A percentile compares a stretch with the other conserved stretches of the same genome.
Evolutionary conservation across 2,329 filamentous ascomycete genomes (phyloP).

Genomic region (Hypocrella siamensis): DNA sequence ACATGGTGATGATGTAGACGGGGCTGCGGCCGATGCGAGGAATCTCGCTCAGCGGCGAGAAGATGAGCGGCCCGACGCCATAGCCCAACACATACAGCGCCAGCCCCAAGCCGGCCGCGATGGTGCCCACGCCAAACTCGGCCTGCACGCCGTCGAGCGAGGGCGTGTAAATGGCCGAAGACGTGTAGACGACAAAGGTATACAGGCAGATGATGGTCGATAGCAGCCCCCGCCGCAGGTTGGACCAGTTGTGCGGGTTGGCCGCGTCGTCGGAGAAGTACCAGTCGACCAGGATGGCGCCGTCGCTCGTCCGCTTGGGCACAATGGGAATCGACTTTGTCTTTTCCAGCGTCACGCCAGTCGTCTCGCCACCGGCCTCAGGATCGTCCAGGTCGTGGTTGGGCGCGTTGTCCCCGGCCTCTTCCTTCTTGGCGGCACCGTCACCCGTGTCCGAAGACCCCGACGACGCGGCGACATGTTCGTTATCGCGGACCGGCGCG

Average conservation of each 20-base stretch:
- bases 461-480: background rate
- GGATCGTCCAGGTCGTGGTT: slow-evolving; percentile 9
- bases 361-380: slow-evolving; percentile 10
- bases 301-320: slow-evolving; percentile 31
- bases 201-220: slow-evolving; percentile 33
- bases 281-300: slow-evolving; percentile 36
- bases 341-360: slow-evolving; percentile 21
- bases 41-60: slow-evolving; percentile 51
- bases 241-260: slow-evolving; percentile 40
- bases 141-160: slow-evolving; percentile 30
- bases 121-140: slow-evolving; percentile 34
- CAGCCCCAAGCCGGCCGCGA: slow-evolving; percentile 39
- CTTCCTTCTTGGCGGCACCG: slow-evolving; percentile 1
- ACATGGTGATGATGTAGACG: slow-evolving; percentile 52
- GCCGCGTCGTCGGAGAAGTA: slow-evolving; percentile 38
- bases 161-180: slow-evolving; percentile 30
- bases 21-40: slow-evolving; percentile 51
- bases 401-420: slow-evolving; percentile 9
- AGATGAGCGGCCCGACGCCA: slow-evolving; percentile 48
- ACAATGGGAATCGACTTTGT: slow-evolving; percentile 31
- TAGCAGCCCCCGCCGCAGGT: slow-evolving; percentile 23
- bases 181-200: slow-evolving; percentile 43
- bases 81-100: slow-evolving; percentile 49
- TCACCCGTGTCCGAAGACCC: slow-evolving; percentile 4
- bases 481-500: slow-evolving; percentile 6